These are phyloP conservation scores for Microsporum ferrugineum DNA, from an alignment of 2,329 filamentous ascomycete genomes.

Conservation along the genomic window DNA sequence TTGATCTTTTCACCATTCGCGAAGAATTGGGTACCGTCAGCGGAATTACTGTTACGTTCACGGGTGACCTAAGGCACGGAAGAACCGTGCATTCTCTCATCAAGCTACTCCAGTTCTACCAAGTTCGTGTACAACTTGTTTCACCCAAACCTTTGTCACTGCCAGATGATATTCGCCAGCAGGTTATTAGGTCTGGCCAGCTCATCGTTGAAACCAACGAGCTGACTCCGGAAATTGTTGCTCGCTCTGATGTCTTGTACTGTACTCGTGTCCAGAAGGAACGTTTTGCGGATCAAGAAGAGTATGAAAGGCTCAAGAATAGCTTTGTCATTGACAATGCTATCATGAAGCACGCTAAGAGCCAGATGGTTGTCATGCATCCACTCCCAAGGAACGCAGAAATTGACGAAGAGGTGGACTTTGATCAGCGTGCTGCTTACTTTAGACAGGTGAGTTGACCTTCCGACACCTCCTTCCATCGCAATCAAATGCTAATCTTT, in stretches of 20 bases:
- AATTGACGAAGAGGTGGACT: constrained; percentile 91
- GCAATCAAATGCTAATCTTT: not conserved
- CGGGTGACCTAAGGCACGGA: constrained; percentile 85
- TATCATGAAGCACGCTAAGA: constrained; percentile 82
- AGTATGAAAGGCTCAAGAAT: constrained; percentile 82
- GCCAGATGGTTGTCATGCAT: constrained; percentile 88
- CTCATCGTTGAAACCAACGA: constrained; percentile 62
- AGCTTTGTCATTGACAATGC: constrained; percentile 82
- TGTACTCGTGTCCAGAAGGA: constrained; percentile 96
- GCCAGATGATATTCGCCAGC: constrained; percentile 60
- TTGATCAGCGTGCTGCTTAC: constrained; percentile 91
- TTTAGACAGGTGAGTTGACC: constrained; percentile 85
- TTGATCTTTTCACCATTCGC: constrained; percentile 96
- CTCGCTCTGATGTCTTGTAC: constrained; percentile 82
- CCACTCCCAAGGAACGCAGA: constrained; percentile 88
- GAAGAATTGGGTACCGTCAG: constrained; percentile 94
- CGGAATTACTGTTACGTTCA: constrained; percentile 89
- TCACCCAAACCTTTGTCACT: constrained; percentile 68
- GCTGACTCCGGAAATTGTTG: constrained; percentile 77
- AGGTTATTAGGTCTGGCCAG: constrained; percentile 63
- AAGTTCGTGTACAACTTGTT: constrained; percentile 86
- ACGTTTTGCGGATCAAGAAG: constrained; percentile 67
- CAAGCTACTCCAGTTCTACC: constrained; percentile 89
- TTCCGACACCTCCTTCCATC: not conserved
- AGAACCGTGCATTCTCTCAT: constrained; percentile 91